A percentile compares a stretch with the other conserved stretches of the same genome.
Evolutionary conservation across 345 rosid genomes (phyloP).

Genomic region (Brassica nigra): DNA sequence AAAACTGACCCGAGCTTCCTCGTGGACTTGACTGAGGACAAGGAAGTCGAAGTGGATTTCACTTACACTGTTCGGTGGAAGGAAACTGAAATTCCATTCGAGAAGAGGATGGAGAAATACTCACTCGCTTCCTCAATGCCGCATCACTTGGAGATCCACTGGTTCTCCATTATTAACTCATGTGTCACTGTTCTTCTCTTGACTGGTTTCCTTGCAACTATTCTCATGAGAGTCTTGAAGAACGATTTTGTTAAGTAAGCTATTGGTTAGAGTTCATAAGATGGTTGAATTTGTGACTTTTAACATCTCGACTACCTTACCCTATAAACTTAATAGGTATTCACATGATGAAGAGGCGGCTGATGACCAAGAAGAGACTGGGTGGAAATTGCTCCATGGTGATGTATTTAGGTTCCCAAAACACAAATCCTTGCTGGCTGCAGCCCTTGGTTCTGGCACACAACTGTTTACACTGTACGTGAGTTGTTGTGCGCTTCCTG

Average conservation of each 20-base stretch:
- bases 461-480: background rate
- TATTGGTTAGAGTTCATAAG: background rate
- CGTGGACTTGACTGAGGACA: background rate
- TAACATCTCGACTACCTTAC: background rate
- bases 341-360: background rate
- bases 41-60: background rate
- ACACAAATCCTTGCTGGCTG: background rate
- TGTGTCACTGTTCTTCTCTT: constrained; percentile 1
- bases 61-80: background rate
- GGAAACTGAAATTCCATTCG: background rate
- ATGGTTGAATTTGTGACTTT: background rate
- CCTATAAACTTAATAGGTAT: background rate
- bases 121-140: background rate
- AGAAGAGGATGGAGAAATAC: constrained; percentile 1
- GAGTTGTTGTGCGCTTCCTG: background rate
- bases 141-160: background rate
- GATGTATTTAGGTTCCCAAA: constrained; percentile 1
- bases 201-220: constrained; percentile 1
- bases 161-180: background rate
- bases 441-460: constrained; percentile 2
- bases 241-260: background rate
- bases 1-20: background rate
- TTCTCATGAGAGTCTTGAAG: constrained; percentile 1
- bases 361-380: background rate
- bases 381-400: constrained; percentile 1